Conservation (phyloP, 2,329 filamentous ascomycete species). For the Zopfia rhizophila region DNA sequence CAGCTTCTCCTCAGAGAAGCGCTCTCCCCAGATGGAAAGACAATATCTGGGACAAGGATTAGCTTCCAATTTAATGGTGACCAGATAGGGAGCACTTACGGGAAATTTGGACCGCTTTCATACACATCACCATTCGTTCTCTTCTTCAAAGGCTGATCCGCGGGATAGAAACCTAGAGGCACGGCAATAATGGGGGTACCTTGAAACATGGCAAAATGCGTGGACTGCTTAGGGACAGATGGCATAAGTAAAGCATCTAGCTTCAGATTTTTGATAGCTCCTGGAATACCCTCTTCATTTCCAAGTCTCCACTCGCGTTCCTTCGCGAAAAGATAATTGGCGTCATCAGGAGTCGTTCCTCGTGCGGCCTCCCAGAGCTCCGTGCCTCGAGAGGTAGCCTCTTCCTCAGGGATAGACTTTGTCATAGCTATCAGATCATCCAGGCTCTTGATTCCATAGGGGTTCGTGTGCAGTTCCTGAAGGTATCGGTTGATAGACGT, state of each 20-base stretch:
- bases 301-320: too few species aligned
- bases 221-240: too few species aligned
- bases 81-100: slow-evolving; percentile 5
- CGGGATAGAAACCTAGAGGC: slow-evolving; percentile 4
- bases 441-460: slow-evolving; percentile 62
- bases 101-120: slow-evolving; percentile 6
- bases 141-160: not conserved
- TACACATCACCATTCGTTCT: not conserved
- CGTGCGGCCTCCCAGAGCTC: too few species aligned
- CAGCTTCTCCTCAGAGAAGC: slow-evolving; percentile 1
- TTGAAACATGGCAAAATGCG: not conserved
- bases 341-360: too few species aligned
- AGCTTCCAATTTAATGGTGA: too few species aligned
- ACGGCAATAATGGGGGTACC: slow-evolving; percentile 7
- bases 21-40: not conserved
- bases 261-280: too few species aligned
- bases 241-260: too few species aligned
- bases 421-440: slow-evolving; percentile 65
- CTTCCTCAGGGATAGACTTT: slow-evolving; percentile 60
- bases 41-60: slow-evolving; percentile 6
- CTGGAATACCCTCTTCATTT: too few species aligned
- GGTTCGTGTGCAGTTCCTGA: slow-evolving; percentile 64
- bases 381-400: too few species aligned
- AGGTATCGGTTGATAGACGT: slow-evolving; percentile 66
- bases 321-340: too few species aligned